Percentiles rank a stretch among this genome's conserved stretches.
These are phyloP conservation scores for Cymbopogon flexuosus DNA, from an alignment of 202 grass and related monocot species.

Conservation along the genomic window DNA sequence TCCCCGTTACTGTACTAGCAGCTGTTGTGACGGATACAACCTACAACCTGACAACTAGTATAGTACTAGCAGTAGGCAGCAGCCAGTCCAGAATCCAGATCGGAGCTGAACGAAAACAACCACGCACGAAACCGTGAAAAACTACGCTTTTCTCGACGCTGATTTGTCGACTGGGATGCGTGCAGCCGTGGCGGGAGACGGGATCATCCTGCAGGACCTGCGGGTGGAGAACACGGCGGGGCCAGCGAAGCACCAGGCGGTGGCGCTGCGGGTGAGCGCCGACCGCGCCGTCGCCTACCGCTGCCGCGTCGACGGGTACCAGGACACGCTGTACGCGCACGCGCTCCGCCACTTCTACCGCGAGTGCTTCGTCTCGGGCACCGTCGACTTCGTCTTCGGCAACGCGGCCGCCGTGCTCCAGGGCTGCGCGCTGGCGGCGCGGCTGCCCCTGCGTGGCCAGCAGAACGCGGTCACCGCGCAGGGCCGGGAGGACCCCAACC, in stretches of 20 bases:
- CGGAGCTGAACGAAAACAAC: background rate
- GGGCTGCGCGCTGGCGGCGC: slow-evolving; percentile 36
- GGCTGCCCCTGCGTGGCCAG: slow-evolving; percentile 34
- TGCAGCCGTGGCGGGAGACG: slow-evolving; percentile 51
- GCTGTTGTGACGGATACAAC: background rate
- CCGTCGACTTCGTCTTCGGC: slow-evolving; percentile 58
- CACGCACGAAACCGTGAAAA: background rate
- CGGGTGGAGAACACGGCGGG: slow-evolving; percentile 57
- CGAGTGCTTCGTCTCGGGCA: slow-evolving; percentile 46
- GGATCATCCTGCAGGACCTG: slow-evolving; percentile 57
- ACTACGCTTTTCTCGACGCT: background rate
- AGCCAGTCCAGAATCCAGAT: background rate
- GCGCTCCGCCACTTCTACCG: slow-evolving; percentile 53
- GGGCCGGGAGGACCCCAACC: slow-evolving; percentile 53
- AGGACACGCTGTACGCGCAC: slow-evolving; percentile 58
- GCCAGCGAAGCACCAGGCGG: slow-evolving; percentile 64
- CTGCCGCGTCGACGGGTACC: slow-evolving; percentile 46
- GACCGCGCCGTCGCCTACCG: slow-evolving; percentile 44
- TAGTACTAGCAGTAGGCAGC: background rate
- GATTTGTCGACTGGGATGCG: background rate
- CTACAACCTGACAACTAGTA: background rate
- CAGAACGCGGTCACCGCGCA: slow-evolving; percentile 53
- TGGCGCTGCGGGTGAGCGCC: slow-evolving; percentile 61
- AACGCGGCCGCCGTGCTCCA: slow-evolving; percentile 49
- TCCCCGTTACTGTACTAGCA: background rate